phyloP scores from a whole-genome alignment of 2,329 filamentous ascomycete species.

The Canariomyces notabilis region DNA sequence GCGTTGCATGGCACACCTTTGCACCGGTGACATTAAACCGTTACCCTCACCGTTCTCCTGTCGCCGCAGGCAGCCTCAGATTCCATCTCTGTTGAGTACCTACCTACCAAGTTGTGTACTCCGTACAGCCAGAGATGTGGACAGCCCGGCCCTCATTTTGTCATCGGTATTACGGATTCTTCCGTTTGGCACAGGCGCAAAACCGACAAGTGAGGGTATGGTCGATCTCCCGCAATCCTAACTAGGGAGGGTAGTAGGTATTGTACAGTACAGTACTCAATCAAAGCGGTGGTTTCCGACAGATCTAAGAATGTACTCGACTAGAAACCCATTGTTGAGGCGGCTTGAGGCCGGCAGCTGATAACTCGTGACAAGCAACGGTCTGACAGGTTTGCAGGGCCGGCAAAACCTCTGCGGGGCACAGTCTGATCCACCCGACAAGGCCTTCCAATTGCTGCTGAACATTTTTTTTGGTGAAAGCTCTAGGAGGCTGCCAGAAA shows the following conservation, averaged over 20 bases:
- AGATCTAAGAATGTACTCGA: background rate
- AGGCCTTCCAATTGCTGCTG: background rate
- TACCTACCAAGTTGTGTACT: too few relatives aligned
- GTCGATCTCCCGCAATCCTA: too few relatives aligned
- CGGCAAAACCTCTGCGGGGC: slow-evolving; percentile 2
- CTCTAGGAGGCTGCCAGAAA: slow-evolving; percentile 10
- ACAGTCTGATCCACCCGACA: background rate
- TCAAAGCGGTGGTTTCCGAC: too few relatives aligned
- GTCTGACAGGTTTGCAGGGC: slow-evolving; percentile 1
- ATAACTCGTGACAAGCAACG: background rate
- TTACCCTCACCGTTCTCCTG: background rate
- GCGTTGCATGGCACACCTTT: background rate
- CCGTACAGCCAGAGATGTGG: too few relatives aligned
- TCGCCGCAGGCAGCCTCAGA: background rate
- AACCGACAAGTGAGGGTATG: too few relatives aligned
- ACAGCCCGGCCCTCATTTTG: too few relatives aligned
- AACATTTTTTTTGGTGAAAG: slow-evolving; percentile 17
- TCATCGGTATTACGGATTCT: too few relatives aligned
- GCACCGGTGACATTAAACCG: background rate
- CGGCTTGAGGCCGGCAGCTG: slow-evolving; percentile 8
- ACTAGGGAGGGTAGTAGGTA: too few relatives aligned
- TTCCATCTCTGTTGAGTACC: too few relatives aligned
- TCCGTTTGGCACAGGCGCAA: too few relatives aligned
- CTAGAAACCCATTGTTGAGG: background rate
- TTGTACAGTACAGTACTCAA: too few relatives aligned